Conservation (phyloP, 2,329 filamentous ascomycete genomes). For the Xylariaceae sp. region DNA sequence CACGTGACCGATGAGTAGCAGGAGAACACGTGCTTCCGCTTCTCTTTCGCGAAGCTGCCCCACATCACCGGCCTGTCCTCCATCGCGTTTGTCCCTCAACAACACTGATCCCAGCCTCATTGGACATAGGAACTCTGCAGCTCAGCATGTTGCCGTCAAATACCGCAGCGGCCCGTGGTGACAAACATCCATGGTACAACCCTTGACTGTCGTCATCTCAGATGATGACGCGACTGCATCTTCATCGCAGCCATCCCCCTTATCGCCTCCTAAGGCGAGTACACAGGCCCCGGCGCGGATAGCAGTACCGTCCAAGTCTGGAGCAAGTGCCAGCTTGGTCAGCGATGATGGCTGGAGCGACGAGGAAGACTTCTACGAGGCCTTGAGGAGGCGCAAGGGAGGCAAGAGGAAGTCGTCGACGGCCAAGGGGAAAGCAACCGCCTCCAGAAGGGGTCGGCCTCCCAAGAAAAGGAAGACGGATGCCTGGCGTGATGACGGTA, state of each 20-base stretch:
- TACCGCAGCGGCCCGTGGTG: slow-evolving; percentile 2
- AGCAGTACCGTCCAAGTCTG: no score
- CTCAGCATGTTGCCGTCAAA: slow-evolving; percentile 8
- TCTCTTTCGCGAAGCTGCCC: neutral
- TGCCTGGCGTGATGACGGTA: slow-evolving; percentile 21
- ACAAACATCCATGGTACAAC: slow-evolving; percentile 11
- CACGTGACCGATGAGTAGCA: no score
- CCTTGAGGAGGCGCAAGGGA: slow-evolving; percentile 18
- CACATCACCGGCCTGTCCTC: neutral
- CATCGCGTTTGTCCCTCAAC: slow-evolving; percentile 2
- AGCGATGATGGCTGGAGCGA: slow-evolving; percentile 20
- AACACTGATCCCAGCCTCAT: neutral
- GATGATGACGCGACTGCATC: slow-evolving; percentile 20
- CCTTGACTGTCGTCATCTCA: slow-evolving; percentile 15
- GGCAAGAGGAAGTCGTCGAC: slow-evolving; percentile 6
- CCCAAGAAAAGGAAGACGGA: slow-evolving; percentile 7
- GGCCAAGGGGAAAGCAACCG: slow-evolving; percentile 15
- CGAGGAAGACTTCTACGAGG: slow-evolving; percentile 14
- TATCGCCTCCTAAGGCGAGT: no score
- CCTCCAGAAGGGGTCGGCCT: slow-evolving; percentile 6
- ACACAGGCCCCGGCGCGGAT: no score
- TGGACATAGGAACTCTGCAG: neutral
- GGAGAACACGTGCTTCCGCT: neutral
- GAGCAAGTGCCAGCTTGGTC: no score
- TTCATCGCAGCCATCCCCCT: no score